A percentile compares a stretch with the other conserved stretches of the same genome.
These are phyloP conservation scores for Coprinopsis strossmayeri DNA, from an alignment of 768 basidiomycete genomes.

Conservation along the genomic window DNA sequence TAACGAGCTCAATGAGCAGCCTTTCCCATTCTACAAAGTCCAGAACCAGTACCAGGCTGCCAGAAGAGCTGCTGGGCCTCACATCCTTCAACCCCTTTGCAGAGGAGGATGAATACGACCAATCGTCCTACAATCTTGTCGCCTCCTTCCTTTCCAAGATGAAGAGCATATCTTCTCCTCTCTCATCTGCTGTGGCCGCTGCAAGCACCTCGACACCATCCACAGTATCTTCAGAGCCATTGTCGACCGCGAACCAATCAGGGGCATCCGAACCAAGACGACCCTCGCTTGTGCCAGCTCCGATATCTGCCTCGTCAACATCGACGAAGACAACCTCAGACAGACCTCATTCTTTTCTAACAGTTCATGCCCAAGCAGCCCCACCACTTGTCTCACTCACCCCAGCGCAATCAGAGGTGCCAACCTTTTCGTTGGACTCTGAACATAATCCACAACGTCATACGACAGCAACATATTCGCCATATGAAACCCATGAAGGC, in stretches of 20 bases:
- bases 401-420: conserved; percentile 75
- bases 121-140: conserved; percentile 79
- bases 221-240: conserved; percentile 23
- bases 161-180: conserved; percentile 69
- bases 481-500: conserved; percentile 52
- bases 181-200: conserved; percentile 45
- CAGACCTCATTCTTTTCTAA: conserved; percentile 50
- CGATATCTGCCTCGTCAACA: conserved; percentile 40
- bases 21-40: conserved; percentile 7
- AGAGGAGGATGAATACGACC: conserved; percentile 89
- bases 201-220: conserved; percentile 27
- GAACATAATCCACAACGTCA: conserved; percentile 53
- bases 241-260: conserved; percentile 21
- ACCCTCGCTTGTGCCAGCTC: conserved; percentile 43
- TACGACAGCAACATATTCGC: conserved; percentile 42
- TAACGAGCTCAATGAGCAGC: conserved; percentile 29
- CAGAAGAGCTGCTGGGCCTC: conserved; percentile 50
- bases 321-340: conserved; percentile 47
- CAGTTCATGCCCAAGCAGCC: conserved; percentile 52
- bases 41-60: conserved; percentile 53
- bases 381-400: conserved; percentile 83
- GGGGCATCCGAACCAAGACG: conserved; percentile 44
- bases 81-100: conserved; percentile 90
- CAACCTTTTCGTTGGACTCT: conserved; percentile 60
- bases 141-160: conserved; percentile 75